Percentiles rank a stretch among this genome's conserved stretches.
Conservation (phyloP, 371 early-diverging fungal genomes). For the Smittium culicis region DNA sequence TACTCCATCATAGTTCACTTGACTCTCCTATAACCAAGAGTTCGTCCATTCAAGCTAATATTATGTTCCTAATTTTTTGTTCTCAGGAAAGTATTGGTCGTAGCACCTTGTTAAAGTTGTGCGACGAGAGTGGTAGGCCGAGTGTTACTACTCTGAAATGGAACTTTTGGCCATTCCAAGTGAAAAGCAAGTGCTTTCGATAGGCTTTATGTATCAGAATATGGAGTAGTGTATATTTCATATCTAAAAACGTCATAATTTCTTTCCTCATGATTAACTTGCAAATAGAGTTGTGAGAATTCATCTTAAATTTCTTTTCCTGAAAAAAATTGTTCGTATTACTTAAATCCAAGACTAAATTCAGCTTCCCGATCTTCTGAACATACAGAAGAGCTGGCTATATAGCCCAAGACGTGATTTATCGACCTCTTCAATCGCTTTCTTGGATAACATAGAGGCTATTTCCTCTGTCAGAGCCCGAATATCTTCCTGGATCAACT, state of each 20-base stretch:
- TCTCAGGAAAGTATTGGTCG: slow-evolving; percentile 25
- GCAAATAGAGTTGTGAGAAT: not conserved
- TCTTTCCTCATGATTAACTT: not conserved
- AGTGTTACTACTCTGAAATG: slow-evolving; percentile 33
- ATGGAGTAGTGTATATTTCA: slow-evolving; percentile 31
- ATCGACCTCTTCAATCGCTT: not conserved
- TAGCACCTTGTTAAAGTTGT: slow-evolving; percentile 32
- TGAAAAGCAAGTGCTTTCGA: slow-evolving; percentile 29
- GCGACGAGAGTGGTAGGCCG: slow-evolving; percentile 33
- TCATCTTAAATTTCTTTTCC: not conserved
- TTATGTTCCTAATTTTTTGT: slow-evolving; percentile 20
- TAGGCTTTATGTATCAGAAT: slow-evolving; percentile 23
- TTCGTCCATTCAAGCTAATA: slow-evolving; percentile 31
- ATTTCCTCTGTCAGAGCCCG: not conserved
- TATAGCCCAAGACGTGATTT: not conserved
- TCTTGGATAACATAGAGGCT: not conserved
- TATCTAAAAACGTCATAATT: slow-evolving; percentile 13
- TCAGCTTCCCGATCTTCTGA: not conserved
- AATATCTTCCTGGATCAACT: not conserved
- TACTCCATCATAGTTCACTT: slow-evolving; percentile 3
- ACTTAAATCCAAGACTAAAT: not conserved
- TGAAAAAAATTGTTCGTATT: not conserved
- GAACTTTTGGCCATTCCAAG: slow-evolving; percentile 33
- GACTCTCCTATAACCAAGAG: slow-evolving; percentile 19
- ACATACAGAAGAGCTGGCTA: not conserved